Percentiles rank a stretch among this genome's conserved stretches.
These are phyloP conservation scores for Glycine tomentella DNA, from an alignment of 306 rosid genomes.

Conservation along the genomic window DNA sequence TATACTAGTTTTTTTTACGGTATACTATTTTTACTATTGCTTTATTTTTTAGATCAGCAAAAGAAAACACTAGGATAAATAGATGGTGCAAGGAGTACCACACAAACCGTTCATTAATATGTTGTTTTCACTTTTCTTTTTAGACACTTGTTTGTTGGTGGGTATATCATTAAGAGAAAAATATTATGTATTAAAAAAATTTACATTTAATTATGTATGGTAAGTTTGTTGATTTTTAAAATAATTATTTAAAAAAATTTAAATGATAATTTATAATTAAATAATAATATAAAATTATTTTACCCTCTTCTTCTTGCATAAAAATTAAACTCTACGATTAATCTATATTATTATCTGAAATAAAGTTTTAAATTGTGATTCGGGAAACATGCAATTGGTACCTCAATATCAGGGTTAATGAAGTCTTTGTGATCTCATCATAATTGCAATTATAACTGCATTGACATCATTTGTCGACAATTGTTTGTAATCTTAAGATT, in stretches of 20 bases:
- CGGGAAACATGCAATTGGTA: neutral
- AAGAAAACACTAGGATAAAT: too few relatives aligned
- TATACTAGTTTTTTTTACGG: neutral
- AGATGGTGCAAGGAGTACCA: neutral
- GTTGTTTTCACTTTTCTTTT: neutral
- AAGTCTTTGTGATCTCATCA: neutral
- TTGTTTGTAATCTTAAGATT: neutral
- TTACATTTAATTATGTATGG: too few relatives aligned
- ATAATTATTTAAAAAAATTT: too few relatives aligned
- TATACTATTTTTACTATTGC: neutral
- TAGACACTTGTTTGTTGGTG: neutral
- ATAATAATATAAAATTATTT: neutral
- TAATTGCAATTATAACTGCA: neutral
- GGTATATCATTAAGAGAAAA: neutral
- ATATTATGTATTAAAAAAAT: too few relatives aligned
- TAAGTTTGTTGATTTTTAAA: too few relatives aligned
- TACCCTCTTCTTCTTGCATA: too few relatives aligned
- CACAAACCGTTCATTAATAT: too few relatives aligned
- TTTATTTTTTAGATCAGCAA: neutral
- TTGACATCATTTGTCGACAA: too few relatives aligned
- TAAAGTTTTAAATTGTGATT: neutral
- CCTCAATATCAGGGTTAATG: neutral
- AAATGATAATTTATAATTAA: neutral
- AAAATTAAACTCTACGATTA: neutral
- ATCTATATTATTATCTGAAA: neutral